Conservation (phyloP, 31 red algal species). For the Porphyra umbilicalis region DNA sequence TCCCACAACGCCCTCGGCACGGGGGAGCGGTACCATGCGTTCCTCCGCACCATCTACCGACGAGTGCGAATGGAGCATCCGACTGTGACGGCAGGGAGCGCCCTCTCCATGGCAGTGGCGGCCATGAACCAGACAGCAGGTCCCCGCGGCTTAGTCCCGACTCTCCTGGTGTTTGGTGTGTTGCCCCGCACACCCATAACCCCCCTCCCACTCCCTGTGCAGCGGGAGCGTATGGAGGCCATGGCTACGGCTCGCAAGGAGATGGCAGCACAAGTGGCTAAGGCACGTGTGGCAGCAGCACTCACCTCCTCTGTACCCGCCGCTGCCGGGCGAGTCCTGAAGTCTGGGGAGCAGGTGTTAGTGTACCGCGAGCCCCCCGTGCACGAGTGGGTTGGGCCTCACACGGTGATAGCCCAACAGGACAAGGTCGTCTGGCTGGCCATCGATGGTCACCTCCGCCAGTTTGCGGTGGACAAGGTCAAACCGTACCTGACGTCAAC, state of each 20-base stretch:
- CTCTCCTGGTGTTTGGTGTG: conserved; percentile 16
- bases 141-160: conserved; percentile 4
- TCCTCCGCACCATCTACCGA: neutral
- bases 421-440: neutral
- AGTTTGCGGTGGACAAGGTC: neutral
- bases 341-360: conserved; percentile 2
- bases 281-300: neutral
- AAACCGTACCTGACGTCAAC: neutral
- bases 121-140: conserved; percentile 15
- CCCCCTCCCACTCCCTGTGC: neutral
- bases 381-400: conserved; percentile 2
- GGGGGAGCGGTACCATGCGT: conserved; percentile 15
- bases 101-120: conserved; percentile 1
- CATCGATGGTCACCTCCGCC: neutral
- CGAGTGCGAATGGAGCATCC: neutral
- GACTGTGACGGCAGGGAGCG: neutral
- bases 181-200: neutral
- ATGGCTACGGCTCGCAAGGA: conserved; percentile 1
- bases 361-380: conserved; percentile 2
- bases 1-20: conserved; percentile 5
- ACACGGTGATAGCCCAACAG: neutral
- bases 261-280: conserved; percentile 3
- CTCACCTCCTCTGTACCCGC: conserved; percentile 4
- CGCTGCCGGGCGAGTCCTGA: neutral
- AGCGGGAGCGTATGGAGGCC: conserved; percentile 3